These are phyloP conservation scores for Dictyostelium capitatum DNA, from an alignment of 78 protist species.

Conservation along the genomic window DNA sequence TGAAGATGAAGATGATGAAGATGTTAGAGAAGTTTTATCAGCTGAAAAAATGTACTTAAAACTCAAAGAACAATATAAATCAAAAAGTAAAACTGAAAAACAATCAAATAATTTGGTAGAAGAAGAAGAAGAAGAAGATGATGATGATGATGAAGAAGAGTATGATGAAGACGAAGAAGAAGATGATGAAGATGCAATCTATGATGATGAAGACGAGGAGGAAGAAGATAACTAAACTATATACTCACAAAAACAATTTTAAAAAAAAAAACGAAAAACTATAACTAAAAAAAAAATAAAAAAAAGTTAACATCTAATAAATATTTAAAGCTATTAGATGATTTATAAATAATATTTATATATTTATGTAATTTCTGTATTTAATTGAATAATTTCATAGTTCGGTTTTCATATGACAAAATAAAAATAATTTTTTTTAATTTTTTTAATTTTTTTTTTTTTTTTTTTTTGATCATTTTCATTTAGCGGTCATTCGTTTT, in stretches of 20 bases:
- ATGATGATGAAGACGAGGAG: conserved; percentile 43
- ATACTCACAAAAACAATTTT: neutral
- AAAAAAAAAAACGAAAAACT: neutral
- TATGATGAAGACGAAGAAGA: conserved; percentile 35
- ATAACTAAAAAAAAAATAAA: neutral
- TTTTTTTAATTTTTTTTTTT: neutral
- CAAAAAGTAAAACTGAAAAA: conserved; percentile 34
- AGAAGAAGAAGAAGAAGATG: conserved; percentile 17
- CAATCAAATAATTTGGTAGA: conserved; percentile 13
- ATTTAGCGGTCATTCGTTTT: neutral
- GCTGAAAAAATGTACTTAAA: conserved; percentile 14
- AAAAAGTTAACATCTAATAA: conserved; percentile 11
- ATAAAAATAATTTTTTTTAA: neutral
- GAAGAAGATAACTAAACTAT: conserved; percentile 24
- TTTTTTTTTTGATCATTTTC: neutral
- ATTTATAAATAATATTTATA: no score
- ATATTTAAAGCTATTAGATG: neutral
- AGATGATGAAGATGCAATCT: conserved; percentile 52
- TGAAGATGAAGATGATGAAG: conserved; percentile 42
- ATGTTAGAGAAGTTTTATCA: conserved; percentile 14
- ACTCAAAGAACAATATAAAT: conserved; percentile 37
- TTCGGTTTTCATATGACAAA: neutral
- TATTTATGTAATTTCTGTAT: neutral
- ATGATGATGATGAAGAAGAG: conserved; percentile 20
- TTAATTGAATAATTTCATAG: no score